Base-by-base conservation (phyloP, 805 yeast species). In the Lipomyces yamanashiensis region DNA sequence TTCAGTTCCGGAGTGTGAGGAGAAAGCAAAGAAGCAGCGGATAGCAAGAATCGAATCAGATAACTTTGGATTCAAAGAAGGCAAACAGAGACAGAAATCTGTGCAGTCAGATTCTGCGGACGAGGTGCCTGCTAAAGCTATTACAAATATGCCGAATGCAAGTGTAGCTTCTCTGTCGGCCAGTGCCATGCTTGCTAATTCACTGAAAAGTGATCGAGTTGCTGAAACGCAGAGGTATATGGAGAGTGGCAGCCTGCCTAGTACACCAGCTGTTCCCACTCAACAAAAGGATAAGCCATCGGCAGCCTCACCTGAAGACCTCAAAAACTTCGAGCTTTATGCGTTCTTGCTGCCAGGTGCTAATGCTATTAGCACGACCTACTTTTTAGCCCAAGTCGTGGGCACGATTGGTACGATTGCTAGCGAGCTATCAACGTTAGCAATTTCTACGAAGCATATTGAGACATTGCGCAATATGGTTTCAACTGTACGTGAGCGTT, bases 321-420 rank as follows among this genome's bases (percentile, higher is more conserved):
- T 48, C 34, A 61, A 54, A 19, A 50, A 44, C 7, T 66, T 40
- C 28, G 62, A 66, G 33, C 40, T 60, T 19, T 70, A 70, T 72
- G 87, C 87, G 0, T 86, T 85, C 70, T 72, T 87, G 23, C 92
- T 93, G 2, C 87, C 87, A 0, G 78, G 79, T 59, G 79, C 91
- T 0, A 89, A 87, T 71, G 82, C 88, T 8, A 76, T 89, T 28
- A 80, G 89, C 52, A 79, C 88, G 1, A 73, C 85, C 41, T 79
- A 82, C 67, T 85, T 83, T 69, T 72, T 84, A 44, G 80, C 85
- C 0, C 74, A 75, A 34, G 75, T 87, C 15, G 77, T 82, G 33
- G 78, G 77, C 2, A 77, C 79, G 1, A 74, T 87, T 9, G 74
- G 78, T 37, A 73, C 76, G 34, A 75, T 79, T 34, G 74, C 81